Conservation (phyloP, 2,329 filamentous ascomycete species). For the Fusarium sp. region DNA sequence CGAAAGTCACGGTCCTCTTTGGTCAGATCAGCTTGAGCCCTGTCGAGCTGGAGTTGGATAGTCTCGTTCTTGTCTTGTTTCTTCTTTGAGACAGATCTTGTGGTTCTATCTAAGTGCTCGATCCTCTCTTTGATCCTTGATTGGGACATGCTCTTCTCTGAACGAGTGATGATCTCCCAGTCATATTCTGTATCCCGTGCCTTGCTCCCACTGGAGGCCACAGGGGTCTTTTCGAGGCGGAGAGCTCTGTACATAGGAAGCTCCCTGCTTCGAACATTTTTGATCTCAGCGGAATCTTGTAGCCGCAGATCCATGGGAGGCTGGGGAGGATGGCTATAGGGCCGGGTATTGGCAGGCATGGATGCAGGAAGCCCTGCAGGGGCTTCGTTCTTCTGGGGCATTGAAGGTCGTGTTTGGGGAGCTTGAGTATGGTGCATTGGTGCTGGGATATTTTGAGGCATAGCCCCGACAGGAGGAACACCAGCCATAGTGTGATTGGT, state of each 20-base stretch:
- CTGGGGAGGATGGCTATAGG: conserved; percentile 16
- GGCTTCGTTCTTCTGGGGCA: background rate
- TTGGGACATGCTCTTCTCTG: conserved; percentile 48
- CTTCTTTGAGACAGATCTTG: conserved; percentile 49
- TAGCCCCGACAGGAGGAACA: conserved; percentile 1
- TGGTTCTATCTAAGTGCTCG: conserved; percentile 47
- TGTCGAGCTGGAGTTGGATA: conserved; percentile 55
- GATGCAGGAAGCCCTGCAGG: conserved; percentile 5
- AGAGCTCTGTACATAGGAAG: conserved; percentile 51
- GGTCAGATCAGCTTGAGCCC: conserved; percentile 47
- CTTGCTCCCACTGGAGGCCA: conserved; percentile 47
- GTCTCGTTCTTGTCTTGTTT: conserved; percentile 46
- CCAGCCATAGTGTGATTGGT: conserved; percentile 18
- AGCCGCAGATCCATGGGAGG: conserved; percentile 29
- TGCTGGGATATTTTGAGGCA: conserved; percentile 11
- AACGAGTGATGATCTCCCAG: conserved; percentile 52
- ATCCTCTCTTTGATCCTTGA: conserved; percentile 50
- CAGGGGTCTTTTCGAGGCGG: conserved; percentile 52
- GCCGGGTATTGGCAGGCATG: background rate
- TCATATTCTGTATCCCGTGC: conserved; percentile 45
- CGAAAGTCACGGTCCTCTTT: conserved; percentile 47
- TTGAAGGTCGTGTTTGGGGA: background rate
- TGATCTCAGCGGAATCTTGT: conserved; percentile 34
- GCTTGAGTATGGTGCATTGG: conserved; percentile 9
- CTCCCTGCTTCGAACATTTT: conserved; percentile 50